Conservation (phyloP, 2,329 filamentous ascomycete genomes). For the Coleophoma cylindrospora region DNA sequence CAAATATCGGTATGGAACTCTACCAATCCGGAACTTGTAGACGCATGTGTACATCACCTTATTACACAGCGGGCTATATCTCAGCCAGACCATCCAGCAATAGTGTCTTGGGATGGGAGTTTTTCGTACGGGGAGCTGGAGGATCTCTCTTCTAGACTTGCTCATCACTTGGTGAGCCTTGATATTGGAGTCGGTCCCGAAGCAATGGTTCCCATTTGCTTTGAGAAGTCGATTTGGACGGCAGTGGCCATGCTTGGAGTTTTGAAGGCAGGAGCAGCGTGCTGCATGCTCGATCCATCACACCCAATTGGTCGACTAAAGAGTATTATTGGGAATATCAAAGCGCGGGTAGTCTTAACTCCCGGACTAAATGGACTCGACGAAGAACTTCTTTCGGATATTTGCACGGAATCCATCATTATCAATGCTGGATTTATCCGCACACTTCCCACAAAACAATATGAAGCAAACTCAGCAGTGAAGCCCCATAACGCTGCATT, state of each 20-base stretch:
- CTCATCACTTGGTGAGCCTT: neutral
- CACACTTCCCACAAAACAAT: neutral
- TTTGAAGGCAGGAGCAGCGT: neutral
- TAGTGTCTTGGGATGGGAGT: neutral
- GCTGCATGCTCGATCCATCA: slow-evolving; percentile 3
- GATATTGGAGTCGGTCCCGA: slow-evolving; percentile 2
- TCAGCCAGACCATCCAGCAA: neutral
- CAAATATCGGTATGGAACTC: neutral
- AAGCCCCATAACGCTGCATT: too few relatives aligned
- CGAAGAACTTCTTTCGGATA: neutral
- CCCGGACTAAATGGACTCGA: neutral
- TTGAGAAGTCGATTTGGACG: neutral
- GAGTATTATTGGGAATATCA: neutral
- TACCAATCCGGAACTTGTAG: neutral
- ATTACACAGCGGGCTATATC: neutral
- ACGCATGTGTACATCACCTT: neutral
- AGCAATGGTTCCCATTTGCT: neutral
- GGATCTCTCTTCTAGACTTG: neutral
- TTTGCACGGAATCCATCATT: neutral
- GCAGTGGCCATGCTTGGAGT: too few relatives aligned
- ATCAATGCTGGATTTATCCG: neutral
- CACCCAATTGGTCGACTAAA: slow-evolving; percentile 12
- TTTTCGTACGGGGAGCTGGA: neutral
- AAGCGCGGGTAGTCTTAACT: neutral
- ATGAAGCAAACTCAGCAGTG: neutral